These are phyloP conservation scores for Epichloe bromicola DNA, from an alignment of 2,329 filamentous ascomycete genomes.

Conservation along the genomic window DNA sequence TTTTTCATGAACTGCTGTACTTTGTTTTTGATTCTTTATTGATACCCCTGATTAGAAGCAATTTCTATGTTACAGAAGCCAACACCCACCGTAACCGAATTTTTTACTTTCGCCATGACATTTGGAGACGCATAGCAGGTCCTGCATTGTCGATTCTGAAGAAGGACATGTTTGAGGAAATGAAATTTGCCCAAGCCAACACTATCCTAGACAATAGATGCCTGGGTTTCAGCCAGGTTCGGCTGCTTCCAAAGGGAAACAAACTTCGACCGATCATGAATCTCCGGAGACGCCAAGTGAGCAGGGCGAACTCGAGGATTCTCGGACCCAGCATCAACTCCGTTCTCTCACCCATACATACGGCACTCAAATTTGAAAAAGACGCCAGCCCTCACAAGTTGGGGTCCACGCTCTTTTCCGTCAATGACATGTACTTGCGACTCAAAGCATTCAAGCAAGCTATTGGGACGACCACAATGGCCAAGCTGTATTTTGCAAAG, in stretches of 20 bases:
- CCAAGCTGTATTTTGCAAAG: constrained; percentile 72
- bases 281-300: constrained; percentile 51
- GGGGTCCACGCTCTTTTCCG: constrained; percentile 71
- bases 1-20: constrained; percentile 78
- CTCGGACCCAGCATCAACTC: constrained; percentile 30
- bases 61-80: constrained; percentile 93
- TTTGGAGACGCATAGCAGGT: constrained; percentile 68
- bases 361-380: constrained; percentile 68
- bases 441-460: constrained; percentile 54
- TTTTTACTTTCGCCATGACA: constrained; percentile 90
- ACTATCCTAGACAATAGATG: constrained; percentile 45
- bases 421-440: constrained; percentile 64
- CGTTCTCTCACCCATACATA: constrained; percentile 59
- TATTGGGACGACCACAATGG: constrained; percentile 23
- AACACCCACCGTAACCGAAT: constrained; percentile 65
- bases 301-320: constrained; percentile 50
- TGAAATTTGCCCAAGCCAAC: constrained; percentile 44
- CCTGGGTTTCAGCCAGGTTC: constrained; percentile 65
- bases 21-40: constrained; percentile 87
- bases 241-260: constrained; percentile 64
- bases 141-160: constrained; percentile 59
- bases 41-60: constrained; percentile 71
- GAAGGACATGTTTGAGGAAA: constrained; percentile 62
- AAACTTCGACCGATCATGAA: constrained; percentile 82
- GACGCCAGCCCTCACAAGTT: constrained; percentile 42